Evolutionary conservation across 2,329 filamentous ascomycete genomes (phyloP), one percentile per base, ranked within the genome.

Genomic region (Cercospora sp.): DNA sequence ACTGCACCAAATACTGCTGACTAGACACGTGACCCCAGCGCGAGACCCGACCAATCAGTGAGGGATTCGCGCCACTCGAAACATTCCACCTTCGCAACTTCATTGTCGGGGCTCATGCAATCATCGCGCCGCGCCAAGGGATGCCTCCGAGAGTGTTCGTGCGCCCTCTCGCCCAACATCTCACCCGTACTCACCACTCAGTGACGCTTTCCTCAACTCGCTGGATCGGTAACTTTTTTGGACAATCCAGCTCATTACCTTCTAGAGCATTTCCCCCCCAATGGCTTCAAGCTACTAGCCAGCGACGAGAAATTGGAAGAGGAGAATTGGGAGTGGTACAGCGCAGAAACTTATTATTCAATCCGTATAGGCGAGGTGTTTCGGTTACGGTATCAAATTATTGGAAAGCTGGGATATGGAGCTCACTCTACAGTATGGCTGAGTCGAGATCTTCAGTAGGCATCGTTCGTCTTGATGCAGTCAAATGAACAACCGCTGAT

Each of bases 361-460:
- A 21, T 66, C 2, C 59, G 24, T 2, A 64, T 69, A 3, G 65
- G 67, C 40, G 59, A 69, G 43, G 26, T 26, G 10, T 28, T 69
- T 13, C 18, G 28, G 5, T 32, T 51, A 16, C 51, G 67, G 10
- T 69, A 69, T 43, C 65, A 65, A 21, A 61, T 69, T 6, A 3
- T 67, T 12, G 65, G 58, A 37, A 68, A 65, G 26, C 49, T 66
- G 57, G 65, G 65, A 24, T 67, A 63, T 63, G 65, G 65, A 26
- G 40, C 65, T 24, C 43, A 32, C 12, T 67, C 65, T n/a, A 67
- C 65, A n/a, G 60, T 18, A 21, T 67, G 65, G 65, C 51, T 67
- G 2, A 28, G 51, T 18, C 49, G 60, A 21, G 65, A 67, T 32
- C 49, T 67, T 1, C 24, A 60, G 63, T 68, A 40, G 21, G 13